Evolutionary conservation across 176 grass and related monocot genomes (phyloP), one percentile per base, ranked within the genome.

Genomic region (Cenchrus fungigraminus): DNA sequence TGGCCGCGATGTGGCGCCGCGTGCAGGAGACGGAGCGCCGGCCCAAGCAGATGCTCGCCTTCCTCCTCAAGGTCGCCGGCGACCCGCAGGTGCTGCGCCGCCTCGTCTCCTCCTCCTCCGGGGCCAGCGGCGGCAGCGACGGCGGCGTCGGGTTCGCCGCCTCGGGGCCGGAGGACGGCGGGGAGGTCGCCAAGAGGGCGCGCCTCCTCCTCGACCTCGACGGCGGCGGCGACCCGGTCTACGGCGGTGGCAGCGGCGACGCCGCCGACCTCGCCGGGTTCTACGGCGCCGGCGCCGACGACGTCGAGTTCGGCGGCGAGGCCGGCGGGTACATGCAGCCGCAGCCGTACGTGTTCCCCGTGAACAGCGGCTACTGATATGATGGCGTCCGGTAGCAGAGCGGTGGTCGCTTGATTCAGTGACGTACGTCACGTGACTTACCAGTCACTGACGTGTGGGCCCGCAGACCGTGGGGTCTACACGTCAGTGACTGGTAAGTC

Each of bases 41-140:
- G 12, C 93, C 93, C 71, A 88, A 90, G 88, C 93, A 92, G 76
- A 95, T 95, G 93, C 93, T 92, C 45, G 93, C 93, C 9, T 92
- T 95, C 84, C 82, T 95, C 76, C 9, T 95, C 65, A 95, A 92
- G 85, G 88, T 95, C 31, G 93, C 83, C 14, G 86, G 88, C 8
- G 88, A 95, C 81, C 79, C 88, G 5, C 85, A 92, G 50, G 76
- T 92, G 79, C 85, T 95, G 68, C 90, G 86, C 13, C 82, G 69
- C 40, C 83, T 95, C 12, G 66, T 90, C 32, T 9, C 9, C 2
- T 28, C 59, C n/a, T 28, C 54, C 15, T 6, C 54, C 4, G 54
- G 54, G 52, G 4, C 54, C 19, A 20, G 8, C 20, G 6, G 15
- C 54, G 11, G 15, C 54, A 8, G 15, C 0, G n/a, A 11, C 0